A percentile compares a stretch with the other conserved stretches of the same genome.
These are phyloP conservation scores for Cordyceps javanica DNA, from an alignment of 2,329 filamentous ascomycete species.

Conservation along the genomic window DNA sequence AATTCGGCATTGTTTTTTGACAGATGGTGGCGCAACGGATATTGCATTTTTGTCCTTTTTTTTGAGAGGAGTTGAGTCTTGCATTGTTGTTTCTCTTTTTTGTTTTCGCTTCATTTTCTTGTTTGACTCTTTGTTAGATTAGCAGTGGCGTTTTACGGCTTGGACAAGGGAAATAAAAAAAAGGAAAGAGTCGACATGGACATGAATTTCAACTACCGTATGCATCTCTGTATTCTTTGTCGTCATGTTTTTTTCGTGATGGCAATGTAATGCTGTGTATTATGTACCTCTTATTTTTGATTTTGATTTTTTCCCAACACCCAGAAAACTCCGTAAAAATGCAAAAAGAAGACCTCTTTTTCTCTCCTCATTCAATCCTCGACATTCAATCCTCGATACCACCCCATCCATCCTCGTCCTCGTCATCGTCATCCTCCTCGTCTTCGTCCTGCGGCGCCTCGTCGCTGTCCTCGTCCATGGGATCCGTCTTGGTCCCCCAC, in stretches of 20 bases:
- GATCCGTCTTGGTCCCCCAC: constrained; percentile 44
- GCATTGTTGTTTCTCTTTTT: neutral
- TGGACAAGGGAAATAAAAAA: neutral
- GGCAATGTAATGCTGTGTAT: neutral
- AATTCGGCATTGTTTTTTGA: too few relatives aligned
- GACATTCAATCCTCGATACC: constrained; percentile 67
- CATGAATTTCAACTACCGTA: neutral
- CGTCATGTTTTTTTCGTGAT: neutral
- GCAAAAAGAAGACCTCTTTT: neutral
- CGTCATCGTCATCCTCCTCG: constrained; percentile 25
- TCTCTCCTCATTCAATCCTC: too few relatives aligned
- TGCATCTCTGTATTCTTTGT: too few relatives aligned
- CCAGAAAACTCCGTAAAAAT: constrained; percentile 12
- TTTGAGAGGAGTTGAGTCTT: neutral
- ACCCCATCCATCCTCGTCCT: constrained; percentile 57
- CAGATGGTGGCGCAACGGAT: too few relatives aligned
- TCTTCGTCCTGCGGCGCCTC: constrained; percentile 19
- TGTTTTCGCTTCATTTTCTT: too few relatives aligned
- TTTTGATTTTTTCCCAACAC: constrained; percentile 3
- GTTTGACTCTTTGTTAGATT: neutral
- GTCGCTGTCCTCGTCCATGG: constrained; percentile 26
- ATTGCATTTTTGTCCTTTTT: neutral
- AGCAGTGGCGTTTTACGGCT: constrained; percentile 8
- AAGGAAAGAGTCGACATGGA: too few relatives aligned
- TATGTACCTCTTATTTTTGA: neutral